Evolutionary conservation across 164 flowering plant genomes (phyloP).

Genomic region (Nymphaea colorata): DNA sequence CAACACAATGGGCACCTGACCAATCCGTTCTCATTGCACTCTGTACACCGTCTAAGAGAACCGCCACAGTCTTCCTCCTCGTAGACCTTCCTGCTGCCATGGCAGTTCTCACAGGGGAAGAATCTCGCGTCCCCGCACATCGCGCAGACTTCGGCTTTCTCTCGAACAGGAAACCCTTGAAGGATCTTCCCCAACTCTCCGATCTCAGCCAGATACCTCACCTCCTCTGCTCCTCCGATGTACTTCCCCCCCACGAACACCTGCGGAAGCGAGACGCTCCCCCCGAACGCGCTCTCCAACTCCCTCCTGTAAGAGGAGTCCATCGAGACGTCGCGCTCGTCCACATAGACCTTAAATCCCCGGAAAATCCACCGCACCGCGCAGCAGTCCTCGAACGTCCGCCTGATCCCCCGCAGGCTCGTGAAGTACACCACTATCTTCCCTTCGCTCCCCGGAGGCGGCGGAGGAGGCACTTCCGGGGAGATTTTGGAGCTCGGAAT

Average conservation of each 20-base stretch:
- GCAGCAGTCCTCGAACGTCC: conserved; percentile 81
- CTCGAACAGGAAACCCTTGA: conserved; percentile 45
- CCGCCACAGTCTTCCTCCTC: conserved; percentile 36
- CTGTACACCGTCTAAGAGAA: conserved; percentile 36
- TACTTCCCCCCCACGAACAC: conserved; percentile 62
- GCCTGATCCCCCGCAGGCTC: conserved; percentile 69
- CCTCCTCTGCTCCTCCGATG: conserved; percentile 78
- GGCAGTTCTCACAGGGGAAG: conserved; percentile 61
- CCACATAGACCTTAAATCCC: conserved; percentile 63
- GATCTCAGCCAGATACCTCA: conserved; percentile 52
- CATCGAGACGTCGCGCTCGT: conserved; percentile 90
- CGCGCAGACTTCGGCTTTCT: conserved; percentile 34
- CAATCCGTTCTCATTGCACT: conserved; percentile 91
- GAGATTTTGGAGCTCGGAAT: conserved; percentile 6
- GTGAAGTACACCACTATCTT: conserved; percentile 68
- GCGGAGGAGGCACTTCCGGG: background rate
- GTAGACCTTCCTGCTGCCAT: conserved; percentile 73
- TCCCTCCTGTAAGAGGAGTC: conserved; percentile 58
- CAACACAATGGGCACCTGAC: conserved; percentile 70
- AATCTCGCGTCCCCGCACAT: conserved; percentile 86
- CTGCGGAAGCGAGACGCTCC: conserved; percentile 48
- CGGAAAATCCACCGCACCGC: conserved; percentile 52
- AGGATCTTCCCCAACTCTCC: conserved; percentile 66
- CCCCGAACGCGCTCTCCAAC: conserved; percentile 35
- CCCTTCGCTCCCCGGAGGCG: conserved; percentile 27